These are phyloP conservation scores for Dactylonectria estremocensis DNA, from an alignment of 2,329 filamentous ascomycete species.

Conservation along the genomic window DNA sequence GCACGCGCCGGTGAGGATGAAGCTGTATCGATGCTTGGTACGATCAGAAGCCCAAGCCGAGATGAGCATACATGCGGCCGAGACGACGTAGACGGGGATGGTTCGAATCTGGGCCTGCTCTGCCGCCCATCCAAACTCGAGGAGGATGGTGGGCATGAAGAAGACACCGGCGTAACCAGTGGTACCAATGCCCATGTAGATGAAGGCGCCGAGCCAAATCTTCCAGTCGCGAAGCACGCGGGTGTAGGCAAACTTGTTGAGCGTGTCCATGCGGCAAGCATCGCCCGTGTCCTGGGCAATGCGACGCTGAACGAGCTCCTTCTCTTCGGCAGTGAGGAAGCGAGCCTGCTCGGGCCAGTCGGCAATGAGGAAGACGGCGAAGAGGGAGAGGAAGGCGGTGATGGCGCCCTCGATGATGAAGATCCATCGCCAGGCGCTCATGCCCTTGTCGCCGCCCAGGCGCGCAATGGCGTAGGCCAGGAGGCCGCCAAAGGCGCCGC, in stretches of 20 bases:
- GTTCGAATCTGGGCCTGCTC: constrained; percentile 54
- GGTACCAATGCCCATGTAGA: constrained; percentile 59
- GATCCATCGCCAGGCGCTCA: constrained; percentile 65
- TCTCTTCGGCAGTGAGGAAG: constrained; percentile 64
- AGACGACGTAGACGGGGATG: constrained; percentile 57
- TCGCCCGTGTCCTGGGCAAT: constrained; percentile 60
- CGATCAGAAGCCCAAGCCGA: constrained; percentile 64
- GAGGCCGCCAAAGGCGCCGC: constrained; percentile 61
- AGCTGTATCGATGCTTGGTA: constrained; percentile 67
- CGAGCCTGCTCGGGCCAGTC: constrained; percentile 51
- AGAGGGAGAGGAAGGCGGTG: constrained; percentile 41
- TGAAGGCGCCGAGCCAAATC: constrained; percentile 57
- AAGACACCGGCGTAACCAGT: constrained; percentile 61
- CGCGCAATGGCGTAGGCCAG: constrained; percentile 64
- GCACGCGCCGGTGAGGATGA: constrained; percentile 65
- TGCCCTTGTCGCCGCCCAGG: constrained; percentile 59
- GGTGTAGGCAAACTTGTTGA: constrained; percentile 63
- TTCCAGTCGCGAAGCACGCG: constrained; percentile 65
- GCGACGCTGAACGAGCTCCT: constrained; percentile 58
- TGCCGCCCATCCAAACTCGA: constrained; percentile 54
- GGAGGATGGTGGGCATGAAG: constrained; percentile 58
- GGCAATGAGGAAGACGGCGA: constrained; percentile 43
- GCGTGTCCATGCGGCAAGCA: constrained; percentile 65
- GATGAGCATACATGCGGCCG: constrained; percentile 49
- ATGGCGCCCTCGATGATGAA: constrained; percentile 51